Evolutionary conservation across 768 basidiomycete genomes (phyloP), one percentile per base, ranked within the genome.

Genomic region (Cyathus striatus): DNA sequence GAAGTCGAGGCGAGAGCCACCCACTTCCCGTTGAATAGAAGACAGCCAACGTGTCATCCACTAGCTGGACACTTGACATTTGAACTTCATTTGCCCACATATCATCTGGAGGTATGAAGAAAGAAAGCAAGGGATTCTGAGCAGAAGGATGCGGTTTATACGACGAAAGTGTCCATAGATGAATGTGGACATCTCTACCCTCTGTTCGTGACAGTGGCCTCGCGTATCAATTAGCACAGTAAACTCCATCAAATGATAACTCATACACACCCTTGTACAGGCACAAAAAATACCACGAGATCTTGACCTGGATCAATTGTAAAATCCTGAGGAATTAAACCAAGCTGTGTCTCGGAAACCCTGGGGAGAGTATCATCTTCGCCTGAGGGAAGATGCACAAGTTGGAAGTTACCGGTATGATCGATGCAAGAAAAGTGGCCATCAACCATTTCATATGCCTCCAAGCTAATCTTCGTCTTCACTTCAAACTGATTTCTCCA

Each of bases 261-360:
- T n/a, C n/a, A n/a, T n/a, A n/a, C 44, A 32, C 32, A 51, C 50
- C 32, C 16, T 30, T 40, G 9, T 36, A 50, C 49, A 4, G 49
- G 43, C 40, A 54, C 55, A 13, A 78, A 56, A 13, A 76, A 54
- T 6, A 73, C 67, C 26, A 82, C 61, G 36, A 83, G 51, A 48
- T 83, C 79, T 54, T 83, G 82, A 4, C 76, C 70, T 1, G 82
- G 79, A 49, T 83, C 81, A n/a, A 83, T 73, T 0, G 77, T 79
- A 46, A 83, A 79, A 51, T 83, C 81, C 34, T 75, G 64, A 27
- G 69, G 64, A 6, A 56, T 45, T 6, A 78, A 35, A 1, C 65
- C 68, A 0, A 80, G 33, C 22, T 76, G 63, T 17, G 27, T 30
- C 9, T 30, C 9, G 9, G 27, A 30, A 9, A 9, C 27, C n/a